A percentile compares a stretch with the other conserved stretches of the same genome.
Conservation (phyloP, 305 asterid genomes). For the Fraxinus sp. region DNA sequence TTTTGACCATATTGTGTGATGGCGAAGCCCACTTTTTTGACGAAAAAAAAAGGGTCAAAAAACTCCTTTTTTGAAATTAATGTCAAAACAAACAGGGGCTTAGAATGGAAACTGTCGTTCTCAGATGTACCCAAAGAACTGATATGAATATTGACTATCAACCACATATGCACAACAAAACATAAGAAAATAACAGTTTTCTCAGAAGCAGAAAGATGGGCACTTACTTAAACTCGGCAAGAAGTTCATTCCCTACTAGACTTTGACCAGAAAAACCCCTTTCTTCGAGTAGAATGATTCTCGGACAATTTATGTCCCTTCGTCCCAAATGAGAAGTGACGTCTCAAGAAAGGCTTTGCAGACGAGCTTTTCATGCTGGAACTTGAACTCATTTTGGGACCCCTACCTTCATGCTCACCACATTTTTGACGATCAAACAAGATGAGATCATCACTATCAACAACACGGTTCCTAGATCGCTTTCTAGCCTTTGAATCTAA, state of each 20-base stretch:
- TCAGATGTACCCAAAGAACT: not conserved
- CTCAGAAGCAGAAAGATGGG: not conserved
- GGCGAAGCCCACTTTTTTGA: too few species aligned
- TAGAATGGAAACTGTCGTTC: not conserved
- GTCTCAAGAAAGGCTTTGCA: conserved; percentile 69
- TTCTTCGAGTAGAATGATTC: conserved; percentile 51
- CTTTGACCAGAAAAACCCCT: conserved; percentile 80
- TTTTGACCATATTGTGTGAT: too few species aligned
- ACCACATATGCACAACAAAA: not conserved
- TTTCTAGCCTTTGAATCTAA: conserved; percentile 65
- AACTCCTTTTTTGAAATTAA: too few species aligned
- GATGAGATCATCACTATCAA: conserved; percentile 63
- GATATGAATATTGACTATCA: not conserved
- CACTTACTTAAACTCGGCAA: conserved; percentile 40
- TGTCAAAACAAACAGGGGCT: too few species aligned
- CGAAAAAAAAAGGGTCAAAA: too few species aligned
- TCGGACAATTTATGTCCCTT: conserved; percentile 55
- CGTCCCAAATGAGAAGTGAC: conserved; percentile 82
- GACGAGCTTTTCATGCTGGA: conserved; percentile 66
- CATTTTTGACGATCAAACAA: conserved; percentile 54
- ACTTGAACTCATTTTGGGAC: conserved; percentile 69
- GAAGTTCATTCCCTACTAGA: conserved; percentile 61
- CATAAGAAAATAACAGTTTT: not conserved
- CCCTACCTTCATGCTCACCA: conserved; percentile 45
- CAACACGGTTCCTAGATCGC: conserved; percentile 54